These are phyloP conservation scores for Fusarium drepaniforme DNA, from an alignment of 2,329 filamentous ascomycete species.

Conservation along the genomic window DNA sequence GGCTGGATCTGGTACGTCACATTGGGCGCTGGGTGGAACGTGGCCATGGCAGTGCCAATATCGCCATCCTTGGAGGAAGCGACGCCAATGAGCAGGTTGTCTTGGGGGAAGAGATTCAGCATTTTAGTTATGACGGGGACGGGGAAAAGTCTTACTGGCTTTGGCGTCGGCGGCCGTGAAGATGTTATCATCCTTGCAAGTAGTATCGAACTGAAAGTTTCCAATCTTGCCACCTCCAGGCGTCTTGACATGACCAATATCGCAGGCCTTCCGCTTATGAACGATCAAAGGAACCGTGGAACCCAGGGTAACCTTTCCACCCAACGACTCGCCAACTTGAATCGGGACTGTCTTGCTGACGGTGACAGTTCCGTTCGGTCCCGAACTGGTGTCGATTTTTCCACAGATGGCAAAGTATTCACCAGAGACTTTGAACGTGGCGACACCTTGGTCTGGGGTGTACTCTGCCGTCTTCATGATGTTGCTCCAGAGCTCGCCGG, in stretches of 20 bases:
- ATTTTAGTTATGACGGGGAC: background rate
- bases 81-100: background rate
- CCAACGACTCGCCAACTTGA: background rate
- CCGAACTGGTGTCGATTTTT: background rate
- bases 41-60: background rate
- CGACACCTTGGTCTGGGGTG: background rate
- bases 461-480: background rate
- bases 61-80: background rate
- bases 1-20: background rate
- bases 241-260: background rate
- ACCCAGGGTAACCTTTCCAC: background rate
- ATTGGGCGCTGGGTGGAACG: background rate
- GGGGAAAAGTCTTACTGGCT: background rate
- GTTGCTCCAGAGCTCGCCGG: background rate
- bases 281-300: background rate
- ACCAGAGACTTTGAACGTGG: background rate
- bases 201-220: background rate
- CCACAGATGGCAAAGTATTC: background rate
- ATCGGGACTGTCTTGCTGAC: background rate
- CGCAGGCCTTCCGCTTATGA: background rate
- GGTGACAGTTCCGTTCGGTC: background rate
- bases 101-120: background rate
- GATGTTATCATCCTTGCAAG: background rate
- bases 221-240: background rate
- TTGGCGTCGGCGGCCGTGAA: background rate